Conservation (phyloP, 163 green algal species). For the Chlorella variabilis region DNA sequence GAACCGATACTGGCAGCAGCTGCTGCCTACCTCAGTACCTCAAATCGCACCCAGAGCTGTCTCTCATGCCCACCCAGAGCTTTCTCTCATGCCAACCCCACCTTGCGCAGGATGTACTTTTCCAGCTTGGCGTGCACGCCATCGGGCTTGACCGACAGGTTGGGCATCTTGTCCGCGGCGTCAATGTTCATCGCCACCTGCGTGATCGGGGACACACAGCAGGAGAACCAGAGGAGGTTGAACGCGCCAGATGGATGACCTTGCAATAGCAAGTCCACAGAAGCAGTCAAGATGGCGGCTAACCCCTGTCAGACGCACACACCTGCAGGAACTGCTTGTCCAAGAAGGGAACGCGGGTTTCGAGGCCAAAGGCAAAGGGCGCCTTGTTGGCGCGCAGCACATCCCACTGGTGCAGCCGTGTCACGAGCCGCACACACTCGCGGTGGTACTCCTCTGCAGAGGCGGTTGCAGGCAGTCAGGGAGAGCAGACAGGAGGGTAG, state of each 20-base stretch:
- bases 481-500: background rate
- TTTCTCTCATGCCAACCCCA: too few species aligned
- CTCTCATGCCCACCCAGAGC: too few species aligned
- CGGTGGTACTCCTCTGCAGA: conserved; percentile 90
- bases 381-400: conserved; percentile 98
- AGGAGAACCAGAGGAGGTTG: background rate
- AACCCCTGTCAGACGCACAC: too few species aligned
- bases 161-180: conserved; percentile 91
- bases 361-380: conserved; percentile 95
- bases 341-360: conserved; percentile 97
- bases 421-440: conserved; percentile 93
- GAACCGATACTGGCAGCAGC: too few species aligned
- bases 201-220: conserved; percentile 53
- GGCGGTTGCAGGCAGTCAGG: too few species aligned
- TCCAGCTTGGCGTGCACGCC: conserved; percentile 83
- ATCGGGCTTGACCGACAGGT: conserved; percentile 74
- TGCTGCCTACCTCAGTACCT: too few species aligned
- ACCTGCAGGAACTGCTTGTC: conserved; percentile 92
- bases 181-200: conserved; percentile 92
- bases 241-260: too few species aligned
- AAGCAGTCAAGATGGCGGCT: too few species aligned
- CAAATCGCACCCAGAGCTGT: too few species aligned
- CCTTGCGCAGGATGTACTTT: conserved; percentile 88
- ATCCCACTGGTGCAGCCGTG: conserved; percentile 95
- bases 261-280: too few species aligned